A percentile compares a stretch with the other conserved stretches of the same genome.
Evolutionary conservation across 176 grass and related monocot species (phyloP).

Genomic region (Juncus inflexus): DNA sequence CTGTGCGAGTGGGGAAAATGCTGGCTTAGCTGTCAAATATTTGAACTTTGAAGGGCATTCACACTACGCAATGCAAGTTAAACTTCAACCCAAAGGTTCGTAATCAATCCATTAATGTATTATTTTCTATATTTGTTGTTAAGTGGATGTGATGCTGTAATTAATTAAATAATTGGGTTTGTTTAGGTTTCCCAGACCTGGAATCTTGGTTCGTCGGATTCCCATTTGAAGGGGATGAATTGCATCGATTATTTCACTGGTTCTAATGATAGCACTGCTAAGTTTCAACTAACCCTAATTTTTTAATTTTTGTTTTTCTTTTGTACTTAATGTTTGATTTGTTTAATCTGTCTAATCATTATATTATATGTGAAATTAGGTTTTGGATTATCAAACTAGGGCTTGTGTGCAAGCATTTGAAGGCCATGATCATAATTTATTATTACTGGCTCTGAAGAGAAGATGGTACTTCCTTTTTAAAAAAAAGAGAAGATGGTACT

Average conservation of each 20-base stretch:
- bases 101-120: slow-evolving; percentile 85
- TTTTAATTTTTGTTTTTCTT: slow-evolving; percentile 17
- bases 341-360: slow-evolving; percentile 8
- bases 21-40: slow-evolving; percentile 75
- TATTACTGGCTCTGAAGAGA: slow-evolving; percentile 77
- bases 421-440: slow-evolving; percentile 72
- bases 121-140: no score
- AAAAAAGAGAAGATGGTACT: slow-evolving; percentile 76
- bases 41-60: slow-evolving; percentile 76
- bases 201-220: slow-evolving; percentile 78
- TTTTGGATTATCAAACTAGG: slow-evolving; percentile 78
- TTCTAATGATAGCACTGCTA: slow-evolving; percentile 69
- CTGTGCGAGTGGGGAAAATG: slow-evolving; percentile 80
- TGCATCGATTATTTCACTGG: slow-evolving; percentile 82
- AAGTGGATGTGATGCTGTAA: no score
- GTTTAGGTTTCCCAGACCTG: slow-evolving; percentile 42
- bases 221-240: slow-evolving; percentile 63
- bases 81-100: slow-evolving; percentile 66
- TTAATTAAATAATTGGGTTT: no score
- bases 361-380: slow-evolving; percentile 40
- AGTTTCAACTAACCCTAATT: slow-evolving; percentile 25
- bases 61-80: slow-evolving; percentile 80
- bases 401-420: slow-evolving; percentile 76
- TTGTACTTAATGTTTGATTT: background rate
- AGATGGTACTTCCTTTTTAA: slow-evolving; percentile 66